Conservation (phyloP, 1,284 basidiomycete genomes). For the Cryptococcus deneoformans region DNA sequence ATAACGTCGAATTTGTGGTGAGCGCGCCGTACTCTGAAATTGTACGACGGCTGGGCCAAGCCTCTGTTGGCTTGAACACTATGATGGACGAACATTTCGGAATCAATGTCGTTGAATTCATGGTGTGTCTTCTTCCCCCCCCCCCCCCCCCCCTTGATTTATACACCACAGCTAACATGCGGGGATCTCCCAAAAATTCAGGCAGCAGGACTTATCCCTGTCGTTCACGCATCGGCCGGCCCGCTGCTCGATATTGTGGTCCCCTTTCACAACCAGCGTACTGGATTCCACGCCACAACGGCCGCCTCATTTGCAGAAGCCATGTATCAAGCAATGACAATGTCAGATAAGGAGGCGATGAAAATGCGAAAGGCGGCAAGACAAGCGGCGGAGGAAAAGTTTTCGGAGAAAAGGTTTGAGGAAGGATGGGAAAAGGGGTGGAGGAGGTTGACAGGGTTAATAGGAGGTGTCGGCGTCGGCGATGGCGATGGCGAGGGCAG, state of each 20-base stretch:
- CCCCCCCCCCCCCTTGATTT: no score
- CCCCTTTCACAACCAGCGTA: constrained; percentile 64
- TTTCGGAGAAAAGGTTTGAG: constrained; percentile 75
- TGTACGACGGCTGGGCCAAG: constrained; percentile 63
- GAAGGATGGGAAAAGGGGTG: constrained; percentile 59
- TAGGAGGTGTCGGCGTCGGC: no score
- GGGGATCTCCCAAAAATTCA: constrained; percentile 37
- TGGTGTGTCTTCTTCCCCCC: constrained; percentile 63
- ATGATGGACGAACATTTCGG: constrained; percentile 99
- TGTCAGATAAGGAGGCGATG: constrained; percentile 58
- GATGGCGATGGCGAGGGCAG: no score
- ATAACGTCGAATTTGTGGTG: constrained; percentile 71
- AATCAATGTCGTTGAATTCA: constrained; percentile 96
- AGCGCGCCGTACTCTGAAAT: constrained; percentile 78
- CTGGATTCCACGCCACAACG: constrained; percentile 77
- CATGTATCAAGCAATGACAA: constrained; percentile 63
- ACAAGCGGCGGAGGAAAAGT: constrained; percentile 64
- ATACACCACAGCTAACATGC: constrained; percentile 4
- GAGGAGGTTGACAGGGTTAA: constrained; percentile 19
- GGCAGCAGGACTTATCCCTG: constrained; percentile 90
- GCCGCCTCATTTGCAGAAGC: constrained; percentile 67
- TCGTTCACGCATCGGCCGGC: constrained; percentile 90
- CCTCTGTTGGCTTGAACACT: constrained; percentile 86
- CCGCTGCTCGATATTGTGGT: constrained; percentile 89
- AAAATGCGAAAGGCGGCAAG: constrained; percentile 69